Percentiles rank a stretch among this genome's conserved stretches.
Evolutionary conservation across 2,329 filamentous ascomycete genomes (phyloP).

Genomic region (Raffaelea albimanens): DNA sequence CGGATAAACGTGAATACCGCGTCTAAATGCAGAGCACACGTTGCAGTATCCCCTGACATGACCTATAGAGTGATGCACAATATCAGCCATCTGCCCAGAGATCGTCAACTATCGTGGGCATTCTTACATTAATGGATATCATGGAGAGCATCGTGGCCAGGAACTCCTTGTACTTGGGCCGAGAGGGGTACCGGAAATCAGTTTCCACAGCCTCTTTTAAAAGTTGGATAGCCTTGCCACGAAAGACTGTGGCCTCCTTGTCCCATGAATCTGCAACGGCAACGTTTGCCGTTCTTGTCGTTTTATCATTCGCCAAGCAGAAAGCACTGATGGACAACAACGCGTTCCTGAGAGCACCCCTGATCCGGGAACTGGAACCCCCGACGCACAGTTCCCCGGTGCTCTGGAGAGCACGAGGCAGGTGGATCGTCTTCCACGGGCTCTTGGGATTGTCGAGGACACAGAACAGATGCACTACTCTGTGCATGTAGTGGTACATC

Average conservation of each 20-base stretch:
- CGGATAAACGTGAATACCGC: no score
- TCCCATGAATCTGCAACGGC: background rate
- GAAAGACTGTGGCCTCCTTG: background rate
- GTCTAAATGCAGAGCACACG: no score
- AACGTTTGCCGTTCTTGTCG: background rate
- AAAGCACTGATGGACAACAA: slow-evolving; percentile 2
- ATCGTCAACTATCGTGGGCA: no score
- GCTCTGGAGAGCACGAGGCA: slow-evolving; percentile 1
- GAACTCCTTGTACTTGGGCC: slow-evolving; percentile 3
- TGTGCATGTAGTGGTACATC: slow-evolving; percentile 1
- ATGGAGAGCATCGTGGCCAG: slow-evolving; percentile 1
- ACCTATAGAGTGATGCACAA: no score
- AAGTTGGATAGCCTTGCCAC: background rate
- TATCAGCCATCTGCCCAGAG: no score
- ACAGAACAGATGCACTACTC: background rate
- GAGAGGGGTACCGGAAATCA: background rate
- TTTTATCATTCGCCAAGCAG: background rate
- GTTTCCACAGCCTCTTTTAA: background rate
- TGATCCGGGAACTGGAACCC: background rate
- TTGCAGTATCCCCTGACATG: no score
- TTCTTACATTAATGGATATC: background rate
- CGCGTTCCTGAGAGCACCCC: background rate
- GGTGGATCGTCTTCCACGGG: slow-evolving; percentile 4
- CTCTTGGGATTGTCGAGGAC: background rate
- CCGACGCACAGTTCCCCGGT: background rate